Percentiles rank a stretch among this genome's conserved stretches.
Evolutionary conservation across 352 stramenopile genomes (phyloP).

Genomic region (Phytopythium cucurbitacearum): DNA sequence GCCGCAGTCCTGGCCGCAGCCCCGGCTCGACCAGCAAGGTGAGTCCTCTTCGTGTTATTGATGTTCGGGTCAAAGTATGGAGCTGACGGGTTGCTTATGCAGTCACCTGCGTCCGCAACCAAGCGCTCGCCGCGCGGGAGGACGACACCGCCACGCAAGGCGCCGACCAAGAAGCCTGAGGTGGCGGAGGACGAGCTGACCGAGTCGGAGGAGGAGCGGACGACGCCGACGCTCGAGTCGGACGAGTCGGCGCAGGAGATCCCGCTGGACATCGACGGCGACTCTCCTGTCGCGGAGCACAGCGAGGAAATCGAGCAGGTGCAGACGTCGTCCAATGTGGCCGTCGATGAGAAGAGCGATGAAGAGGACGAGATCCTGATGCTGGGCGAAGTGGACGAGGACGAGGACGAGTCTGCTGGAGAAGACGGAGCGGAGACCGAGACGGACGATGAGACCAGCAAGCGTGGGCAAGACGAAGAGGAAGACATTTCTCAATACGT

Average conservation of each 20-base stretch:
- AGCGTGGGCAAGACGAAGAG: constrained; percentile 27
- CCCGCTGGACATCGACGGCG: constrained; percentile 8
- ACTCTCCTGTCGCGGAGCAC: background rate
- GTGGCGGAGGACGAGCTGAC: background rate
- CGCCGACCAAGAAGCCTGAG: background rate
- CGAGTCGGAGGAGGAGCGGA: background rate
- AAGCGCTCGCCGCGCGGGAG: constrained; percentile 11
- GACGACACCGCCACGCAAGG: background rate
- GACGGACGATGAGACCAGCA: constrained; percentile 18
- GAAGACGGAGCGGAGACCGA: constrained; percentile 21
- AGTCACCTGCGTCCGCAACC: constrained; percentile 2
- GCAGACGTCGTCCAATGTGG: constrained; percentile 4
- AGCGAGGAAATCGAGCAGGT: background rate
- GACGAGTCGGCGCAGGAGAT: constrained; percentile 19
- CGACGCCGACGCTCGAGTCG: too few relatives aligned
- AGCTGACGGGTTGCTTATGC: constrained; percentile 1
- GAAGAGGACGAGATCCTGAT: constrained; percentile 25
- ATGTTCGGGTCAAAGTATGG: too few relatives aligned
- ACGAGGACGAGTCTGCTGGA: constrained; percentile 35
- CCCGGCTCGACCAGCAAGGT: too few relatives aligned
- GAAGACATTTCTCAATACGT: constrained; percentile 54
- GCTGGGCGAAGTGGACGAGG: constrained; percentile 23
- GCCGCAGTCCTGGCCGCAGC: background rate
- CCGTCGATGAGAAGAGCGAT: constrained; percentile 14
- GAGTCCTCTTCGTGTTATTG: too few relatives aligned